Evolutionary conservation across 2,329 filamentous ascomycete genomes (phyloP), one percentile per base, ranked within the genome.

Genomic region (Aspergillus sp.): DNA sequence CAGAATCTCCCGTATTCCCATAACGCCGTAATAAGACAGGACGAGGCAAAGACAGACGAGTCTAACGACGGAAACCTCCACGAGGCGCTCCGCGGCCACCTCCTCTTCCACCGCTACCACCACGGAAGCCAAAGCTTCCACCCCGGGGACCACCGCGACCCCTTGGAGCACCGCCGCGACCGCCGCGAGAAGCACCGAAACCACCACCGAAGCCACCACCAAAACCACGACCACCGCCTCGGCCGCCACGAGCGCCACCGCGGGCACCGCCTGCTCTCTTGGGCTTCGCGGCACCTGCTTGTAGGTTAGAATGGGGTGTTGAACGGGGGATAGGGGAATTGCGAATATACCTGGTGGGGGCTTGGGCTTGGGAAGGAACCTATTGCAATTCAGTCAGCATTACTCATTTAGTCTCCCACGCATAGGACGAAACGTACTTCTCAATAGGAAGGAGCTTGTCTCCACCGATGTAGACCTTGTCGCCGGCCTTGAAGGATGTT

Each of bases 371-470:
- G 95, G 95, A 62, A 98, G 84, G 85, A 99, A 99, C 72, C 85
- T 87, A 67, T 22, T 52, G 43, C 53, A 9, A 17, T n/a, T 41
- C 17, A 48, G 67, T 73, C 22, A 74, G 62, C 41, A 50, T 34
- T 6, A 30, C 4, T 46, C 9, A 53, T n/a, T 31, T 48, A 28
- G 25, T 28, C 41, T n/a, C 43, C 38, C 17, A 23, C 34, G 15
- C 45, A 25, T 23, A 49, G n/a, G 31, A 28, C 53, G 68, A 55
- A 19, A 51, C 76, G 59, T 78, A 87, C 85, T 91, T 93, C 80
- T 99, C 95, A 71, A 98, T 83, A 49, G 95, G 94, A 64, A 99
- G 84, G 56, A 97, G 87, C 85, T 97, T 99, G 82, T 98, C 95
- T 74, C 89, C 87, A 71, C 90, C 91, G 75, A 98, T 97, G 84